A percentile compares a stretch with the other conserved stretches of the same genome.
Conservation (phyloP, 106 monocot species). For the Acanthochlamys bracteata region DNA sequence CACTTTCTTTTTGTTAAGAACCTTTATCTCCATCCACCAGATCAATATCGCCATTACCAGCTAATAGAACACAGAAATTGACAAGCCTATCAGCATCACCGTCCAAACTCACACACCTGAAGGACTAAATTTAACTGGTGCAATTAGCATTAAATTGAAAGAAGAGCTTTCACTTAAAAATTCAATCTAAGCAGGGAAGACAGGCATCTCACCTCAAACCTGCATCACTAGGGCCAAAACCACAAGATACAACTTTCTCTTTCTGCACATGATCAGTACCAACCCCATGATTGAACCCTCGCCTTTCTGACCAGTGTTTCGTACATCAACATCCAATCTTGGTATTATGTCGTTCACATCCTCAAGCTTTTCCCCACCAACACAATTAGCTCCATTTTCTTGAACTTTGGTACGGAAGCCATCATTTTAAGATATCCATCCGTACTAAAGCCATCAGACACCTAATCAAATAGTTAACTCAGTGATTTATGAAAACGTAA, state of each 20-base stretch:
- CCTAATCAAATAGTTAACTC: conserved; percentile 29
- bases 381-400: conserved; percentile 93
- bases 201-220: conserved; percentile 49
- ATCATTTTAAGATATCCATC: conserved; percentile 10
- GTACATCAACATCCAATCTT: conserved; percentile 50
- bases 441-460: conserved; percentile 49
- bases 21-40: conserved; percentile 87
- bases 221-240: conserved; percentile 58
- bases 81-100: conserved; percentile 94
- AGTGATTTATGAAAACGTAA: neutral
- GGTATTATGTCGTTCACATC: conserved; percentile 40
- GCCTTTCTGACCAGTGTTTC: conserved; percentile 58
- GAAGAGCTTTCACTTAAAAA: neutral
- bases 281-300: conserved; percentile 84
- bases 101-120: conserved; percentile 92
- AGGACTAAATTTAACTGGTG: conserved; percentile 27
- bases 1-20: conserved; percentile 27
- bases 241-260: conserved; percentile 61
- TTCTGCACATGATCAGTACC: conserved; percentile 97
- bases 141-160: conserved; percentile 16
- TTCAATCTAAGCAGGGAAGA: neutral
- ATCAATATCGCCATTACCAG: conserved; percentile 41
- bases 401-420: conserved; percentile 24
- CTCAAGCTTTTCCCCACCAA: conserved; percentile 78
- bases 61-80: conserved; percentile 49